A percentile compares a stretch with the other conserved stretches of the same genome.
Evolutionary conservation across 768 basidiomycete species (phyloP).

Genomic region (Amanita rubescens): DNA sequence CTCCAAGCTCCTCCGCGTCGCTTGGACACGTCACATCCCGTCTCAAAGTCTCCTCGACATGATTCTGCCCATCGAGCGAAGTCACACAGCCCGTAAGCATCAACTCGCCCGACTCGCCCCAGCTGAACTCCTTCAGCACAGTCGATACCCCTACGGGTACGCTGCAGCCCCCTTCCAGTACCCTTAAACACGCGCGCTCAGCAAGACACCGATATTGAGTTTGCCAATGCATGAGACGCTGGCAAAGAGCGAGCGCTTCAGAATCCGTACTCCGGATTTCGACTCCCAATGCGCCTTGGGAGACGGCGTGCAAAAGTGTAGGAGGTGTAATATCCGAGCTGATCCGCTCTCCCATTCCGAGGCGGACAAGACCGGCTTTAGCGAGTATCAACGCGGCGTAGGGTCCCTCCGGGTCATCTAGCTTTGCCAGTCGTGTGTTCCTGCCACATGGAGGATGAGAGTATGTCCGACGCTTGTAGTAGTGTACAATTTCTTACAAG

Average conservation of each 20-base stretch:
- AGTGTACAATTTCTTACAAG: slow-evolving; percentile 47
- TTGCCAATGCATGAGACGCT: slow-evolving; percentile 62
- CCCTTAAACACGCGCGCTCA: slow-evolving; percentile 83
- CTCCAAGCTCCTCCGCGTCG: slow-evolving; percentile 68
- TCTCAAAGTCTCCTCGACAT: slow-evolving; percentile 60
- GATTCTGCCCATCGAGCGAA: slow-evolving; percentile 61
- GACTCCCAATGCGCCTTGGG: slow-evolving; percentile 87
- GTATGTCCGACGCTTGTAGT: neutral
- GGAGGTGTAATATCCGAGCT: slow-evolving; percentile 71
- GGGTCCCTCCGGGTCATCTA: slow-evolving; percentile 74
- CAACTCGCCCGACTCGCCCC: slow-evolving; percentile 32
- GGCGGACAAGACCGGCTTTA: slow-evolving; percentile 82
- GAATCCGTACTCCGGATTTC: slow-evolving; percentile 72
- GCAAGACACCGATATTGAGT: slow-evolving; percentile 75
- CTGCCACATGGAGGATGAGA: slow-evolving; percentile 30
- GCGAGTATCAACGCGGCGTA: slow-evolving; percentile 91
- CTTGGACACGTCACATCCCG: slow-evolving; percentile 41
- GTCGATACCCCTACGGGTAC: slow-evolving; percentile 87
- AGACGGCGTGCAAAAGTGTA: slow-evolving; percentile 79
- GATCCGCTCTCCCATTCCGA: slow-evolving; percentile 68
- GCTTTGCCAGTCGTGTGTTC: slow-evolving; percentile 85
- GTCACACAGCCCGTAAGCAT: slow-evolving; percentile 80
- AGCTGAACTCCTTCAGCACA: slow-evolving; percentile 28
- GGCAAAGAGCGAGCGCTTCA: slow-evolving; percentile 55
- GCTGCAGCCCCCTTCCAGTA: slow-evolving; percentile 94